These are phyloP conservation scores for Globisporangium perplexum DNA, from an alignment of 352 stramenopile species.

Conservation along the genomic window DNA sequence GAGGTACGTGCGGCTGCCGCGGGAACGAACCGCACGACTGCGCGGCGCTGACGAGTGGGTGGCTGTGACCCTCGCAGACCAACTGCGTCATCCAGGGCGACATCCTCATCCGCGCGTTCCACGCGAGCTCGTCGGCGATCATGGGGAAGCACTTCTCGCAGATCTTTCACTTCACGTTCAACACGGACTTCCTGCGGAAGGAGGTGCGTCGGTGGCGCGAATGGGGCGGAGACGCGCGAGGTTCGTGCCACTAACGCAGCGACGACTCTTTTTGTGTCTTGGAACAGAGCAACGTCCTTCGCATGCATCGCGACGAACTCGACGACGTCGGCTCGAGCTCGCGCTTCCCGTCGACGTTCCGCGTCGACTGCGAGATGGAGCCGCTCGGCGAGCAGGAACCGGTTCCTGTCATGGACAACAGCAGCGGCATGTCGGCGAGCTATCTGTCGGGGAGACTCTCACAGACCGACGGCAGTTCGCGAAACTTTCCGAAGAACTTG, in stretches of 20 bases:
- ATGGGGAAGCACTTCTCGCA: constrained; percentile 76
- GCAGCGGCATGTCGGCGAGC: background rate
- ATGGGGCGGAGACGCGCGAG: no score
- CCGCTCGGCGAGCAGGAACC: constrained; percentile 17
- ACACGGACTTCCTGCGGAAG: constrained; percentile 77
- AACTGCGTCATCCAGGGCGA: constrained; percentile 74
- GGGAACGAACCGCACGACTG: background rate
- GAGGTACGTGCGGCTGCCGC: constrained; percentile 23
- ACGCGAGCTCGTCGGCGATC: constrained; percentile 66
- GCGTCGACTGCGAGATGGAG: constrained; percentile 46
- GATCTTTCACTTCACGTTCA: constrained; percentile 85
- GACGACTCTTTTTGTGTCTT: background rate
- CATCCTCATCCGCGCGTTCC: constrained; percentile 63
- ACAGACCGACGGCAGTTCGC: constrained; percentile 2
- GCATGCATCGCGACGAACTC: constrained; percentile 49
- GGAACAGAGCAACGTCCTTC: constrained; percentile 40
- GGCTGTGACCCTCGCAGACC: constrained; percentile 23
- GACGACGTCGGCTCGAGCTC: constrained; percentile 49
- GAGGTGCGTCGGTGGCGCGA: constrained; percentile 26
- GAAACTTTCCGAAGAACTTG: constrained; percentile 12
- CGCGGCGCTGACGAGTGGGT: no score
- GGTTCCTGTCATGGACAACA: background rate
- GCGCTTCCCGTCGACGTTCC: constrained; percentile 50
- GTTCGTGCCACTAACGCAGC: no score
- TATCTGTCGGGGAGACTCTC: background rate